Base-by-base conservation (phyloP, 192 early-diverging fungal genomes). In the Gonapodya sp. region DNA sequence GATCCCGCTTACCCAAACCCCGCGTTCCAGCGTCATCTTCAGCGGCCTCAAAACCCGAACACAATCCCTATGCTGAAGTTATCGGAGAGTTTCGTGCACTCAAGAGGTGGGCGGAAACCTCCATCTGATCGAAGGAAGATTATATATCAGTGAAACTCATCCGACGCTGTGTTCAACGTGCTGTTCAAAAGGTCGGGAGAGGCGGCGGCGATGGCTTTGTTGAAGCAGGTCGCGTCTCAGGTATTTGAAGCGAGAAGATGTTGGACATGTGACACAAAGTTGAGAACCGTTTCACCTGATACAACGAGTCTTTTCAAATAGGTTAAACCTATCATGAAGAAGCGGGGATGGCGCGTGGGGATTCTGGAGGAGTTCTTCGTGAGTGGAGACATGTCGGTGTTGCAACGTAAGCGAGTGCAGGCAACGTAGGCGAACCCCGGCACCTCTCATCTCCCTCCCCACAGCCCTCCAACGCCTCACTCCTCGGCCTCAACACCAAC, bases 401-500 rank as follows among this genome's bases (percentile, higher is more conserved):
- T n/a, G n/a, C n/a, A n/a, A n/a, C n/a, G n/a, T n/a, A n/a, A n/a
- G n/a, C n/a, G n/a, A n/a, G n/a, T n/a, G n/a, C n/a, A n/a, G n/a
- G n/a, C n/a, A n/a, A n/a, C n/a, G n/a, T n/a, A n/a, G n/a, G n/a
- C n/a, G n/a, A n/a, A n/a, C n/a, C n/a, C n/a, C n/a, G n/a, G n/a
- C 46, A 8, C 46, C 46, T 24, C 46, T 64, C 46, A 8, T n/a
- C n/a, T n/a, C 46, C 46, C 46, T 64, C 46, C 46, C 46, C 46
- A 64, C 46, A 77, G 30, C 75, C 75, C 30, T 18, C 75, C 2
- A 46, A 73, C 34, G 24, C 1, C 35, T 79, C 14, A 78, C 36
- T 93, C 73, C 86, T 87, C 79, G 94, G 94, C 1, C 81, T 92
- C 46, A 95, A 95, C 83, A 84, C 89, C n/a, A 92, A 94, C 86